Conservation (phyloP, 2,329 filamentous ascomycete species). For the Neofusicoccum kwambonambiense region DNA sequence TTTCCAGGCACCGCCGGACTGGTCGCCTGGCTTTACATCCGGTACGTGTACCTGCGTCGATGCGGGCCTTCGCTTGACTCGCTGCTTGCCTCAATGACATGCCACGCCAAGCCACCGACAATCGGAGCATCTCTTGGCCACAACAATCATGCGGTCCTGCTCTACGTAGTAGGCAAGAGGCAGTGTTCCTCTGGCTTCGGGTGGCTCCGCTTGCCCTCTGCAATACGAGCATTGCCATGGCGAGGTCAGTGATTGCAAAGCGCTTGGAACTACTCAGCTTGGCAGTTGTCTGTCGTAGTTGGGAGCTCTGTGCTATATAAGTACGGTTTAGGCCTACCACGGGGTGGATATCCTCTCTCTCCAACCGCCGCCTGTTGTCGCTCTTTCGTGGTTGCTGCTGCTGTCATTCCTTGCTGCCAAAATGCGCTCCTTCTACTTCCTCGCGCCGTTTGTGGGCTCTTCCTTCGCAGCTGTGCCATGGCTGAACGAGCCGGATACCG, state of each 20-base stretch:
- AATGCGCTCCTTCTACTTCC: background rate
- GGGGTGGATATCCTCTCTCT: background rate
- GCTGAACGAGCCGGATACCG: constrained; percentile 36
- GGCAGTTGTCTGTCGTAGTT: background rate
- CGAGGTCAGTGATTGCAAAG: background rate
- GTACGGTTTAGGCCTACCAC: background rate
- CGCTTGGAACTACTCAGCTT: background rate
- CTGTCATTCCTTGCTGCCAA: background rate
- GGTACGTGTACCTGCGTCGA: constrained; percentile 9
- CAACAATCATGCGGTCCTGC: background rate
- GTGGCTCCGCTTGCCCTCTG: background rate
- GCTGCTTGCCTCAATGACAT: background rate
- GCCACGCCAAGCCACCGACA: background rate
- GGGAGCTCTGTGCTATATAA: background rate
- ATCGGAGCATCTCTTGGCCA: constrained; percentile 5
- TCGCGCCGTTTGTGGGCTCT: constrained; percentile 11
- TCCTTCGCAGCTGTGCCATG: constrained; percentile 35
- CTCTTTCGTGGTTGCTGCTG: background rate
- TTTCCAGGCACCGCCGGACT: background rate
- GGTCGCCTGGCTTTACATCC: background rate
- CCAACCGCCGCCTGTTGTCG: background rate
- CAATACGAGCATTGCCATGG: background rate
- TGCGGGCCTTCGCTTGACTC: background rate
- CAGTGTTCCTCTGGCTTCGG: background rate
- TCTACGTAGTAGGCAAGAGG: too few relatives aligned